Conservation (phyloP, 495 filamentous ascomycete genomes). For the Delitschia confertaspora region DNA sequence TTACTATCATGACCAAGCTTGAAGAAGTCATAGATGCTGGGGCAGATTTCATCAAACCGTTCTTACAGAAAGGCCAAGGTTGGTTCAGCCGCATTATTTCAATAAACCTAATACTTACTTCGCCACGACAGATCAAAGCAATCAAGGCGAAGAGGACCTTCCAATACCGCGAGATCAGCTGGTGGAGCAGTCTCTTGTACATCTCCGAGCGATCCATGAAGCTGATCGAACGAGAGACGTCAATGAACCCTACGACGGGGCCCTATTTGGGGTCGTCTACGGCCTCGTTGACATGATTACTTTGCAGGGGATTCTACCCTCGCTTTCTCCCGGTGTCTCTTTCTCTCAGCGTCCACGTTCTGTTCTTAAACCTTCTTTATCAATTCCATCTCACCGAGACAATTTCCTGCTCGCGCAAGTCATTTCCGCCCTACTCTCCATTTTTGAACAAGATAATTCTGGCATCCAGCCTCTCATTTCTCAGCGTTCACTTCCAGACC, state of each 20-base stretch:
- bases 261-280: constrained; percentile 23
- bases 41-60: constrained; percentile 20
- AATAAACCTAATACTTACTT: too few relatives aligned
- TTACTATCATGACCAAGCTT: constrained; percentile 9
- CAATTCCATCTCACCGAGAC: background rate
- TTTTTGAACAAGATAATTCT: constrained; percentile 7
- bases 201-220: constrained; percentile 20
- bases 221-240: constrained; percentile 8
- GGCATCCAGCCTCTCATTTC: constrained; percentile 22
- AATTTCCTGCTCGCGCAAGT: constrained; percentile 2
- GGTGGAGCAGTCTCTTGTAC: constrained; percentile 12
- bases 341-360: constrained; percentile 21
- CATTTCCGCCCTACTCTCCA: constrained; percentile 5
- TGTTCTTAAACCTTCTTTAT: constrained; percentile 7
- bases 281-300: constrained; percentile 24
- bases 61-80: constrained; percentile 2
- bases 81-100: background rate
- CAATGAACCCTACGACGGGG: constrained; percentile 23
- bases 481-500: constrained; percentile 36
- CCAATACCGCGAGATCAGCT: constrained; percentile 1
- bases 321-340: constrained; percentile 12
- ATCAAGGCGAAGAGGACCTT: background rate
- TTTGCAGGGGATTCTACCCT: constrained; percentile 21
- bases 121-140: too few relatives aligned
- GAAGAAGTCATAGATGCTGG: constrained; percentile 18